Evolutionary conservation across 164 flowering plant genomes (phyloP).

Genomic region (Macadamia tetraphylla): DNA sequence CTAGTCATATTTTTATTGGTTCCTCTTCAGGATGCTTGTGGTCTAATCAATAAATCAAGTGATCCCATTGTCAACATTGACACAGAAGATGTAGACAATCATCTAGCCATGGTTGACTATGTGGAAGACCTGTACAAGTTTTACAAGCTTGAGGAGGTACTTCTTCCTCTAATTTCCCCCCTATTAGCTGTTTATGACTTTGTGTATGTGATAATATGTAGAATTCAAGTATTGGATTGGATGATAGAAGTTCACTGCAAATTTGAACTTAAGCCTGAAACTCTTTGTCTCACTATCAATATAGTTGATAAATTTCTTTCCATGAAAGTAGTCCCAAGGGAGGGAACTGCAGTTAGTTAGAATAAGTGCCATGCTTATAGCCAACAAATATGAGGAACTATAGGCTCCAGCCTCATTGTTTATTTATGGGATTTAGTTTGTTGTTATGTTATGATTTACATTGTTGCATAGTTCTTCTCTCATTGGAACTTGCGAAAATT

Average conservation of each 20-base stretch:
- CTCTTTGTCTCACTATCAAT: conserved; percentile 78
- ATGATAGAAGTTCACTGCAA: conserved; percentile 75
- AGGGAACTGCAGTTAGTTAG: conserved; percentile 79
- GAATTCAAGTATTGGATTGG: conserved; percentile 71
- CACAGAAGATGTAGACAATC: conserved; percentile 62
- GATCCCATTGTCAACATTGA: conserved; percentile 62
- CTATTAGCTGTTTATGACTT: no score
- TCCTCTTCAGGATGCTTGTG: conserved; percentile 57
- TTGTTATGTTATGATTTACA: not conserved
- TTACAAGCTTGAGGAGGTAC: conserved; percentile 69
- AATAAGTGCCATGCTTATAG: conserved; percentile 72
- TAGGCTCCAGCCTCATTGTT: conserved; percentile 76
- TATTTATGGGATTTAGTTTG: no score
- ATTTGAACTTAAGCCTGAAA: conserved; percentile 77
- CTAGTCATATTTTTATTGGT: no score
- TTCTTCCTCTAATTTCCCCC: not conserved
- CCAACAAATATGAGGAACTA: conserved; percentile 93
- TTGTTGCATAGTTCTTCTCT: conserved; percentile 21
- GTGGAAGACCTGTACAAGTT: conserved; percentile 84
- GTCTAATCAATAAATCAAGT: conserved; percentile 47
- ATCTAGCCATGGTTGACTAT: conserved; percentile 77
- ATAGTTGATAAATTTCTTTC: conserved; percentile 78
- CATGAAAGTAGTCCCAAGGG: conserved; percentile 34
- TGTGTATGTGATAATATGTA: not conserved
- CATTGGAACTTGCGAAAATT: conserved; percentile 15